Conservation (phyloP, 2,329 filamentous ascomycete species). For the Aspergillus quadrilineatus region DNA sequence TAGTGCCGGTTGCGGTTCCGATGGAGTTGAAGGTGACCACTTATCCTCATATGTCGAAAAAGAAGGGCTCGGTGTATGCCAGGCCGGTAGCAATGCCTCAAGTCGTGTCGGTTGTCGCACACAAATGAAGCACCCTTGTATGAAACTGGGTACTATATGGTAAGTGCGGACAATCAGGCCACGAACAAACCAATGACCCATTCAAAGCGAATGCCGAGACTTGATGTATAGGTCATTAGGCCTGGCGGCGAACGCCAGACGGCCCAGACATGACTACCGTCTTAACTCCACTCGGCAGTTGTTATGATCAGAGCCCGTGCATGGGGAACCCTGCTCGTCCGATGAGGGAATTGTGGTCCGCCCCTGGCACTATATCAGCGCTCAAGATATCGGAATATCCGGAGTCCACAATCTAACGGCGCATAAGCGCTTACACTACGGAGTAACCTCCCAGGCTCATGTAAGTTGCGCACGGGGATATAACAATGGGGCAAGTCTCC, state of each 20-base stretch:
- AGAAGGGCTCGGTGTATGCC: not conserved
- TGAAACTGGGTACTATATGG: not conserved
- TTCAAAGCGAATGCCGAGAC: not conserved
- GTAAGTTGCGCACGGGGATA: not conserved
- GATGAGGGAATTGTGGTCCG: conserved; percentile 4
- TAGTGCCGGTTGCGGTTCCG: no score
- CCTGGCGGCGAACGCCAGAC: not conserved
- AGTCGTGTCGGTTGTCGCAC: not conserved
- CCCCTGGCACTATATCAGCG: not conserved
- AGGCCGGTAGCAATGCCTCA: not conserved
- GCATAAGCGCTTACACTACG: not conserved
- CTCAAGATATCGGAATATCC: not conserved
- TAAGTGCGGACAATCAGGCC: no score
- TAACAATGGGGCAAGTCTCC: no score
- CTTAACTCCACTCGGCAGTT: conserved; percentile 5
- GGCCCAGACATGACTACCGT: not conserved
- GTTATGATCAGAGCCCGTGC: conserved; percentile 1
- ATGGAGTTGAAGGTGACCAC: no score
- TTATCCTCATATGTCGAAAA: not conserved
- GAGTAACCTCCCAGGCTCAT: no score
- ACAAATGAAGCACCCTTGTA: not conserved
- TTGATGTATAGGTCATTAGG: not conserved
- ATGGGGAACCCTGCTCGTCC: conserved; percentile 3
- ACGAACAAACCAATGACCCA: no score
- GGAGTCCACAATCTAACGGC: not conserved